A percentile compares a stretch with the other conserved stretches of the same genome.
phyloP scores from a whole-genome alignment of 169 alveolate species.

The Fabrea salina region DNA sequence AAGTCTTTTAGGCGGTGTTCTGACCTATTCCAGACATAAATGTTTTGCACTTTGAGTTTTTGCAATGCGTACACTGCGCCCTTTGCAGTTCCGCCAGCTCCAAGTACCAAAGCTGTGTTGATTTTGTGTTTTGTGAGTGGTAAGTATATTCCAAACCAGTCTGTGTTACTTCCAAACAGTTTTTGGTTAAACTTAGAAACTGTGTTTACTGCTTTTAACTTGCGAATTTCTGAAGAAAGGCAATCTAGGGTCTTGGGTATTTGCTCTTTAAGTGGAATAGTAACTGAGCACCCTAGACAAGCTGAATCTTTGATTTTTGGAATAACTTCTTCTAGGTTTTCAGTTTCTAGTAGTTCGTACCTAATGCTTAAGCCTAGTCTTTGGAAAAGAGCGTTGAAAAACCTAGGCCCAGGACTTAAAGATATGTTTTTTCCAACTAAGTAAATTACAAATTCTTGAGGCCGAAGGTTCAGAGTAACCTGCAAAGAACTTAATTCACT shows the following conservation, averaged over 20 bases:
- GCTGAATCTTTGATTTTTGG: not conserved
- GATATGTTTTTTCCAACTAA: not conserved
- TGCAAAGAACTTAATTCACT: not conserved
- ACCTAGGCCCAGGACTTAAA: not conserved
- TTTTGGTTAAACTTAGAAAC: not conserved
- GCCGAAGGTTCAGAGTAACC: not conserved
- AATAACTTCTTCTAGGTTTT: not conserved
- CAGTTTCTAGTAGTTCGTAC: not conserved
- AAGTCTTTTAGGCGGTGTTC: not conserved
- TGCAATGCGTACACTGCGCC: constrained; percentile 34
- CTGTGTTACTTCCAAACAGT: constrained; percentile 24
- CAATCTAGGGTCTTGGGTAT: not conserved
- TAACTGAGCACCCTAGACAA: not conserved
- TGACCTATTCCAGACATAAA: constrained; percentile 15
- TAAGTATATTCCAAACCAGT: constrained; percentile 34
- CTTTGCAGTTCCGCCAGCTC: constrained; percentile 37
- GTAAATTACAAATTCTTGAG: not conserved
- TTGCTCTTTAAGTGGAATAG: constrained; percentile 12
- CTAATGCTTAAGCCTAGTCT: not conserved
- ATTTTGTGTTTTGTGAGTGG: not conserved
- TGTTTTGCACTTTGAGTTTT: not conserved
- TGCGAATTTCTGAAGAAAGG: not conserved
- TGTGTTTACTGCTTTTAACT: constrained; percentile 30
- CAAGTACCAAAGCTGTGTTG: constrained; percentile 12
- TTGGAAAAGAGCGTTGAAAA: not conserved